Conservation (phyloP, 441 rosid genomes). For the Jatropha multifida region DNA sequence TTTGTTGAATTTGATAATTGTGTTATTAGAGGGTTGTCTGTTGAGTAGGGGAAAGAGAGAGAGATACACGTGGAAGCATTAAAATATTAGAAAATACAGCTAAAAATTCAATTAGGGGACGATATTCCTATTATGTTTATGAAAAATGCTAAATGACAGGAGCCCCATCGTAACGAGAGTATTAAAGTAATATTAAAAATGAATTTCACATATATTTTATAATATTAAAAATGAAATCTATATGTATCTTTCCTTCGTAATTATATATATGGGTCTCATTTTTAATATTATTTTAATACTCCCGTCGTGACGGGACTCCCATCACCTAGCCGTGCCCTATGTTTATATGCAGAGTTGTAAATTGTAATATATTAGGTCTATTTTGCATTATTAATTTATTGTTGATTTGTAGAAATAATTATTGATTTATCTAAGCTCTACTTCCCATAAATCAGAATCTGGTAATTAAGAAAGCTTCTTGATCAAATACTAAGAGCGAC, state of each 20-base stretch:
- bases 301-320: too few species aligned
- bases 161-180: too few species aligned
- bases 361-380: constrained; percentile 13
- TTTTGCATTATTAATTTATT: neutral
- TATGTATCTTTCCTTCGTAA: too few species aligned
- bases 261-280: too few species aligned
- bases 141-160: too few species aligned
- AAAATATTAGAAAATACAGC: constrained; percentile 35
- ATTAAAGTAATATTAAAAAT: too few species aligned
- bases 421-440: neutral
- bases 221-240: too few species aligned
- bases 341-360: neutral
- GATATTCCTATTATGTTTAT: constrained; percentile 25
- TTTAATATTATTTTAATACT: too few species aligned
- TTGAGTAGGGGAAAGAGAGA: constrained; percentile 32
- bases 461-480: constrained; percentile 14
- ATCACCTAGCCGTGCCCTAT: too few species aligned
- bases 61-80: constrained; percentile 29
- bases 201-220: too few species aligned
- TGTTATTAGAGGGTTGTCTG: constrained; percentile 33
- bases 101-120: constrained; percentile 31
- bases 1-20: constrained; percentile 16
- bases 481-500: neutral
- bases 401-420: neutral
- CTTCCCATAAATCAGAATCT: constrained; percentile 17